Evolutionary conservation across 179 eudicot species (phyloP).

Genomic region (Camellia oleifera): DNA sequence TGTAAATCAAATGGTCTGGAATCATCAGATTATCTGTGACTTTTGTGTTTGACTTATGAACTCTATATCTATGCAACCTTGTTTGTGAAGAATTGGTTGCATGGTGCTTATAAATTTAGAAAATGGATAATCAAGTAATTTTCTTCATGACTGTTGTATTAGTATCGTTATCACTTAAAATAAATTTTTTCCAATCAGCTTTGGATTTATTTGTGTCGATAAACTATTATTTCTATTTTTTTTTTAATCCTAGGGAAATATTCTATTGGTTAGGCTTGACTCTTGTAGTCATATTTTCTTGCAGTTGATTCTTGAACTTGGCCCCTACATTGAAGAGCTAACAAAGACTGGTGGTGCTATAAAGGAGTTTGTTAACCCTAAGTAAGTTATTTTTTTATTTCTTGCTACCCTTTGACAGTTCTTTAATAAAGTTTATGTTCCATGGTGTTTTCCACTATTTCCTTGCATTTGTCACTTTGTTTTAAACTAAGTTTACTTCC

Average conservation of each 20-base stretch:
- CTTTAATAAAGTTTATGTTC: not conserved
- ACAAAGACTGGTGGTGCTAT: conserved; percentile 86
- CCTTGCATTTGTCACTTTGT: not conserved
- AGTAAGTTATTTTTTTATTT: conserved; percentile 42
- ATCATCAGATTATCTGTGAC: not conserved
- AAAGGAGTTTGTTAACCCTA: conserved; percentile 96
- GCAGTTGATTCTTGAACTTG: conserved; percentile 91
- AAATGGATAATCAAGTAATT: not conserved
- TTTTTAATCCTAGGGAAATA: not conserved
- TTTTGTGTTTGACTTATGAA: not conserved
- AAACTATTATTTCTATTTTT: not conserved
- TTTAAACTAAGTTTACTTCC: not conserved
- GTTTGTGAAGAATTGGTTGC: not conserved
- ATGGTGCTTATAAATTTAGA: not conserved
- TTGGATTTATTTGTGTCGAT: not conserved
- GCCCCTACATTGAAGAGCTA: conserved; percentile 84
- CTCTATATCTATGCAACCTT: not conserved
- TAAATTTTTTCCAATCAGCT: not conserved
- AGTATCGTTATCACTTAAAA: not conserved
- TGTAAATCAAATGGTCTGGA: too few species aligned
- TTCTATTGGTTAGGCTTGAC: conserved; percentile 15
- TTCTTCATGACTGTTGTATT: not conserved
- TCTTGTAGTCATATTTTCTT: conserved; percentile 13
- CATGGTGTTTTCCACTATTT: not conserved
- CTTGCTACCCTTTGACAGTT: conserved; percentile 5